Percentiles rank a stretch among this genome's conserved stretches.
phyloP scores from a whole-genome alignment of 1,139 yeast species.

The Pichia inconspicua region DNA sequence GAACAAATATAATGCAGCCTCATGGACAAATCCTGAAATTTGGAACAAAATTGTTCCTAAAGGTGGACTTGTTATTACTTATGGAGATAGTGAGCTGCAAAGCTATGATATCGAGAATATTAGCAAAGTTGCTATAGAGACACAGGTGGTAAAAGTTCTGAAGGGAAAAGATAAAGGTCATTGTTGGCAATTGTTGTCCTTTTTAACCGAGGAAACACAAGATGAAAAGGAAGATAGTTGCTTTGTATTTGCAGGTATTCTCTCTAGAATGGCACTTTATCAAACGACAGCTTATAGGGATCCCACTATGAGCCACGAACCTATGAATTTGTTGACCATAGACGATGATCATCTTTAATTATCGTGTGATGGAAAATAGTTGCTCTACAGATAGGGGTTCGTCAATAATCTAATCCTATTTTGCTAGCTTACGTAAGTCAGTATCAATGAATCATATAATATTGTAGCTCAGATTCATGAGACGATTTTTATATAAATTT shows the following conservation, averaged over 20 bases:
- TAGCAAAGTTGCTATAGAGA: constrained; percentile 16
- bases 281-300: constrained; percentile 22
- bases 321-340: constrained; percentile 29
- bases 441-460: not conserved
- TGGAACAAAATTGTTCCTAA: constrained; percentile 37
- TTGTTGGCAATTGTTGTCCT: constrained; percentile 31
- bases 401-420: not conserved
- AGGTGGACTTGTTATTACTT: constrained; percentile 31
- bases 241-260: constrained; percentile 27
- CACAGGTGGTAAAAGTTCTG: constrained; percentile 26
- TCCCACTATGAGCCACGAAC: constrained; percentile 22
- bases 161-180: constrained; percentile 25
- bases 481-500: too few species aligned
- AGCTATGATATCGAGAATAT: constrained; percentile 32
- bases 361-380: not conserved
- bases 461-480: not conserved
- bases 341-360: constrained; percentile 24
- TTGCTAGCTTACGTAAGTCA: not conserved
- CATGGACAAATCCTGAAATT: constrained; percentile 28
- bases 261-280: constrained; percentile 29
- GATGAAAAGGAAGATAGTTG: constrained; percentile 32
- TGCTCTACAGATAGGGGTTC: not conserved
- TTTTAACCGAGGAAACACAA: constrained; percentile 29
- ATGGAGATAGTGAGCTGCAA: constrained; percentile 34
- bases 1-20: constrained; percentile 29